Evolutionary conservation across 148 eudicot species (phyloP), one percentile per base, ranked within the genome.

Genomic region (Gaultheria prostrata): DNA sequence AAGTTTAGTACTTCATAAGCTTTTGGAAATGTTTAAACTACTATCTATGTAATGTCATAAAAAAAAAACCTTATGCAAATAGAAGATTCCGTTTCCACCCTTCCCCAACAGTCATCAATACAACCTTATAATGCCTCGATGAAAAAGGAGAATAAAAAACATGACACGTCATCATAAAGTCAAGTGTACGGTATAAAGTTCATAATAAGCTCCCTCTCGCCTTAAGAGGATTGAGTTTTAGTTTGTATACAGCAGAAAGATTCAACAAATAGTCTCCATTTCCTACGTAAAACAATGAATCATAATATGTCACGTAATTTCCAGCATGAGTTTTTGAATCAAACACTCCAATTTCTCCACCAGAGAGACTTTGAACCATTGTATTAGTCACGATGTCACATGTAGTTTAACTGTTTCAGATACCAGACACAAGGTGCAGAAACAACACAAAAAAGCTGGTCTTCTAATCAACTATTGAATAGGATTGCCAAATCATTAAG

Each of bases 101-200:
- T 46, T 75, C 32, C 78, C 50, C 78, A 75, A 73, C 48, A 33
- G 48, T 71, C 76, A 14, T 71, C 46, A 15, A 71, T 5, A 71
- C 10, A 18, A 71, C 76, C n/a, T 73, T 20, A 39, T 1, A 73
- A 73, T 33, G 77, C 39, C 49, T 8, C 15, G 7, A 21, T 73
- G 46, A 73, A 71, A 17, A 43, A 10, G 77, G 26, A 10, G 8
- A 3, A 39, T 6, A 18, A 1, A 73, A 1, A 73, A 8, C 49
- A 73, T 2, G 46, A 35, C 14, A 20, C 13, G 3, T 43, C 11
- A 35, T 73, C 49, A 73, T 2, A 73, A 33, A 33, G 48, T 17
- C 3, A 71, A 35, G 48, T 72, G 18, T 72, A 72, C 18, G 45
- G 24, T 32, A 15, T 35, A 72, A 35, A 72, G 35, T 72, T 72